phyloP scores from a whole-genome alignment of 176 grass and related monocot species.

The Eremochloa ophiuroides region DNA sequence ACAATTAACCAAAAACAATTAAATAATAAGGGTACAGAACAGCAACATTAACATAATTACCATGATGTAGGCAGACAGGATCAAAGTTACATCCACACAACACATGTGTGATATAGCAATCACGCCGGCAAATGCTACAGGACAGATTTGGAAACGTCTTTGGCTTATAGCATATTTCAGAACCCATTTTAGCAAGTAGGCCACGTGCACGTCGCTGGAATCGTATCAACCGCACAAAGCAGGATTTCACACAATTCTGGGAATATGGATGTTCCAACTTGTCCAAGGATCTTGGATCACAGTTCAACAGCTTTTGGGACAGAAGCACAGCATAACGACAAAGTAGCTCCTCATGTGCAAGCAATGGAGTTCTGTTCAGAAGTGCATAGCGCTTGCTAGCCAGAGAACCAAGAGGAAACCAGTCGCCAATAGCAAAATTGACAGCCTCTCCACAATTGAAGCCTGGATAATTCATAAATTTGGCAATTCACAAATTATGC shows the following conservation, averaged over 20 bases:
- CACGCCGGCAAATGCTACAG: constrained; percentile 78
- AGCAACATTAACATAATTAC: constrained; percentile 43
- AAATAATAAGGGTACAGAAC: neutral
- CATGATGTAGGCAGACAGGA: constrained; percentile 86
- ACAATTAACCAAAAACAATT: constrained; percentile 6
- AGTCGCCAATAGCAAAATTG: constrained; percentile 71
- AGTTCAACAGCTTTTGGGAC: constrained; percentile 35
- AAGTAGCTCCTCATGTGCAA: constrained; percentile 87
- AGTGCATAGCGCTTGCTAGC: constrained; percentile 65
- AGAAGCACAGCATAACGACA: constrained; percentile 70
- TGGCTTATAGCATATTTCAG: constrained; percentile 50
- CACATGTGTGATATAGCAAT: constrained; percentile 81
- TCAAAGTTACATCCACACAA: constrained; percentile 65
- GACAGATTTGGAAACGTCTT: constrained; percentile 35
- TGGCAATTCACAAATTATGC: constrained; percentile 17
- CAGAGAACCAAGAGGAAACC: constrained; percentile 63
- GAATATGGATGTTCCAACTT: constrained; percentile 48
- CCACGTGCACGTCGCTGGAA: constrained; percentile 45
- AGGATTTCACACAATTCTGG: constrained; percentile 57
- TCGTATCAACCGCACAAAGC: constrained; percentile 74
- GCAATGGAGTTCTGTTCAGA: constrained; percentile 62
- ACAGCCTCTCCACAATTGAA: constrained; percentile 94
- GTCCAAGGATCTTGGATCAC: constrained; percentile 21
- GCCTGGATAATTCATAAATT: constrained; percentile 40
- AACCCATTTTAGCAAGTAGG: constrained; percentile 57